Percentiles rank a stretch among this genome's conserved stretches.
phyloP scores from a whole-genome alignment of 2,329 filamentous ascomycete genomes.

The Dactylellina cionopaga region DNA sequence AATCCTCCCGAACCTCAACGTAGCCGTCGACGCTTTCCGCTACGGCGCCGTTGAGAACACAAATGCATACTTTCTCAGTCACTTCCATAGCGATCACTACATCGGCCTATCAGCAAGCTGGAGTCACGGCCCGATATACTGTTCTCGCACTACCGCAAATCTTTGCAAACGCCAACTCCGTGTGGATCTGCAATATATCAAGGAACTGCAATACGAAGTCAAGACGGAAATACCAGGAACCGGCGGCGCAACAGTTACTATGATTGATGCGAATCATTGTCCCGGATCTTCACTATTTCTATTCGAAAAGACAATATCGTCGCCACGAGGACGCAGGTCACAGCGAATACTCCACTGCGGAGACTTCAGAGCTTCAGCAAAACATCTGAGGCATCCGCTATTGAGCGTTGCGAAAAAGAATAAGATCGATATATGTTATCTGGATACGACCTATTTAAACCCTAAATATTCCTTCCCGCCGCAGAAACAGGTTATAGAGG shows the following conservation, averaged over 20 bases:
- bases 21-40: conserved; percentile 94
- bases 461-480: conserved; percentile 94
- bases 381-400: conserved; percentile 82
- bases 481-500: conserved; percentile 84
- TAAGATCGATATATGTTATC: conserved; percentile 92
- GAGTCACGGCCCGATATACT: conserved; percentile 95
- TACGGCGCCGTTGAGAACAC: conserved; percentile 94
- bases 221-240: conserved; percentile 82
- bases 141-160: conserved; percentile 90
- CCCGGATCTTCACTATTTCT: conserved; percentile 93
- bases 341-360: conserved; percentile 94
- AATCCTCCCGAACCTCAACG: conserved; percentile 89
- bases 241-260: conserved; percentile 84
- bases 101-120: conserved; percentile 87
- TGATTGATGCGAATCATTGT: conserved; percentile 97
- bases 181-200: conserved; percentile 85
- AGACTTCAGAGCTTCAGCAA: conserved; percentile 89
- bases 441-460: conserved; percentile 96
- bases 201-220: conserved; percentile 85
- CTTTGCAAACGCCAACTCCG: conserved; percentile 85
- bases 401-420: conserved; percentile 74
- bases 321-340: conserved; percentile 63
- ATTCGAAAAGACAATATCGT: conserved; percentile 78
- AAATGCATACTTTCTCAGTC: conserved; percentile 93
- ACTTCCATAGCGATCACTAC: conserved; percentile 98